phyloP scores from a whole-genome alignment of 441 rosid genomes.

The Hypseocharis bilobata region DNA sequence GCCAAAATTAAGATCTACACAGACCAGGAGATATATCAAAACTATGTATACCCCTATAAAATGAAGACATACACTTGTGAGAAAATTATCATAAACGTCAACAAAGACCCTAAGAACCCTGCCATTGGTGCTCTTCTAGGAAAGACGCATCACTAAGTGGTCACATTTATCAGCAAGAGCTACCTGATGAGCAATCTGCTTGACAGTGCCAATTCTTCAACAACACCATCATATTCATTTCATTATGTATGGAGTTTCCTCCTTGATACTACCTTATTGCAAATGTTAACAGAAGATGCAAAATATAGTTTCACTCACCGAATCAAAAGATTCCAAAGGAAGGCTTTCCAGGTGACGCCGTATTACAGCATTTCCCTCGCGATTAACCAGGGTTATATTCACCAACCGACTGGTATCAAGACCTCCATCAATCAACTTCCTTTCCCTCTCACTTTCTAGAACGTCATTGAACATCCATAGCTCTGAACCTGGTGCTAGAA shows the following conservation, averaged over 20 bases:
- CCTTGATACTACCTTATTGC: not conserved
- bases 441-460: conserved; percentile 57
- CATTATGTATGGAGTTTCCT: not conserved
- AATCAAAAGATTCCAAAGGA: conserved; percentile 63
- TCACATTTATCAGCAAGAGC: not conserved
- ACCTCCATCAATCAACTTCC: conserved; percentile 62
- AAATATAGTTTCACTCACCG: conserved; percentile 35
- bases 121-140: not conserved
- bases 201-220: not conserved
- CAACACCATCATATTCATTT: too few relatives aligned
- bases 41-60: not conserved
- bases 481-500: conserved; percentile 57
- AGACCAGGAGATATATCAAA: conserved; percentile 12
- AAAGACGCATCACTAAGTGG: not conserved
- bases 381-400: conserved; percentile 49
- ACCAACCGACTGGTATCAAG: conserved; percentile 46
- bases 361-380: conserved; percentile 71
- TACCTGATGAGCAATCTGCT: conserved; percentile 8
- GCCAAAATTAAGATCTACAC: conserved; percentile 62
- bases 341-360: conserved; percentile 68
- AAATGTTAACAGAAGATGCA: conserved; percentile 6
- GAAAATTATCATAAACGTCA: not conserved
- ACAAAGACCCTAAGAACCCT: not conserved
- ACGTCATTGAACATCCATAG: conserved; percentile 84
- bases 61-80: not conserved